Evolutionary conservation across 768 basidiomycete species (phyloP).

Genomic region (Zangia roseola): DNA sequence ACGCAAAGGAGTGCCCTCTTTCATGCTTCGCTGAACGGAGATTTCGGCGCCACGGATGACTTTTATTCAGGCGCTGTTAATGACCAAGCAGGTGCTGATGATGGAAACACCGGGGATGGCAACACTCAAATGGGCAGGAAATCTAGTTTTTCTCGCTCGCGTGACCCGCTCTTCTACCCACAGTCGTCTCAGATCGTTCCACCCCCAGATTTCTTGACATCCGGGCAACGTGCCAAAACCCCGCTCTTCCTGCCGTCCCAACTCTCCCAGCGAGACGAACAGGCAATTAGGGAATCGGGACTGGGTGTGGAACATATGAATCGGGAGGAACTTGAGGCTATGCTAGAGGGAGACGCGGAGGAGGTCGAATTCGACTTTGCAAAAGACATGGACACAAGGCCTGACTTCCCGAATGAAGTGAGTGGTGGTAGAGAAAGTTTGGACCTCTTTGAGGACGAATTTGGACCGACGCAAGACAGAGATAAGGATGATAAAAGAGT

Average conservation of each 20-base stretch:
- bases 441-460: conserved; percentile 33
- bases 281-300: conserved; percentile 56
- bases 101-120: not conserved
- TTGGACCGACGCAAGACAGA: conserved; percentile 32
- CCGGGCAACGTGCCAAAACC: conserved; percentile 10
- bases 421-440: conserved; percentile 23
- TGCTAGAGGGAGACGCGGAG: conserved; percentile 35
- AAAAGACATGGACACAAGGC: conserved; percentile 1
- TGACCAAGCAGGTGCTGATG: conserved; percentile 1
- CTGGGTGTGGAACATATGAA: conserved; percentile 69
- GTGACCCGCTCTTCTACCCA: conserved; percentile 25
- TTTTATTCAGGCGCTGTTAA: not conserved
- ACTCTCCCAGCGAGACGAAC: conserved; percentile 54
- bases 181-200: conserved; percentile 21
- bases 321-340: conserved; percentile 54
- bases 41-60: conserved; percentile 16
- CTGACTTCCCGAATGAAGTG: not conserved
- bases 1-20: conserved; percentile 14
- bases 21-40: conserved; percentile 14
- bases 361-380: conserved; percentile 29
- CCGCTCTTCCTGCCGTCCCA: conserved; percentile 56
- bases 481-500: conserved; percentile 27
- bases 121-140: conserved; percentile 4
- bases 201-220: conserved; percentile 1
- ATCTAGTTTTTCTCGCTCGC: conserved; percentile 1